Conservation (phyloP, 352 stramenopile genomes). For the Phytophthora lateralis region DNA sequence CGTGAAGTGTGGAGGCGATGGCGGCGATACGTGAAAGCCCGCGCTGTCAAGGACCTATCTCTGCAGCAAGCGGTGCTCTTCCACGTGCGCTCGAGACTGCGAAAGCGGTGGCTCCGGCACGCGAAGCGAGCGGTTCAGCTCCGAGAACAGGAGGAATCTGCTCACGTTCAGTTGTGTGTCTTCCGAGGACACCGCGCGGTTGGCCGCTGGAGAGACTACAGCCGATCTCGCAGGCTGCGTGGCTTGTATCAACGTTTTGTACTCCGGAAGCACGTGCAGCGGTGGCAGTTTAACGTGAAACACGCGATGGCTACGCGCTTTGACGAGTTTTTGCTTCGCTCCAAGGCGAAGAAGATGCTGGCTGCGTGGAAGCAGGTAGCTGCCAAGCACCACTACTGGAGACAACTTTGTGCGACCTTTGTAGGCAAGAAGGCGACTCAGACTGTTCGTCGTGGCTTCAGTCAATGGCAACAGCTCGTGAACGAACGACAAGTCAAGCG, state of each 20-base stretch:
- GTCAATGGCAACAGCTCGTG: constrained; percentile 29
- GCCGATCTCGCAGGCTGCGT: constrained; percentile 3
- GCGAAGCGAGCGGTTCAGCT: constrained; percentile 11
- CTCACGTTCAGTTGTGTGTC: constrained; percentile 10
- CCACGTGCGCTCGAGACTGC: constrained; percentile 24
- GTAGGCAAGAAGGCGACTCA: neutral
- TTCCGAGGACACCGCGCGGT: constrained; percentile 20
- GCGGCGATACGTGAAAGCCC: constrained; percentile 15
- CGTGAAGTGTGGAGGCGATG: constrained; percentile 31
- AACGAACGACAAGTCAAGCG: constrained; percentile 4
- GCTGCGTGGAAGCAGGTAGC: constrained; percentile 29
- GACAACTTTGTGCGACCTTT: constrained; percentile 26
- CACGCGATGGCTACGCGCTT: constrained; percentile 44
- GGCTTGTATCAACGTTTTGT: constrained; percentile 38
- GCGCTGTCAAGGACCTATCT: constrained; percentile 8
- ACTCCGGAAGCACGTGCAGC: constrained; percentile 39
- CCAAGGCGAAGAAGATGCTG: constrained; percentile 37
- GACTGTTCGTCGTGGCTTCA: constrained; percentile 20
- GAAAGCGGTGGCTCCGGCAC: constrained; percentile 27
- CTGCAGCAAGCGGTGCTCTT: constrained; percentile 18
- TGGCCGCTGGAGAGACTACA: constrained; percentile 31
- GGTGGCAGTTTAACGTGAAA: constrained; percentile 41
- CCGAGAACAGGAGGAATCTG: constrained; percentile 5
- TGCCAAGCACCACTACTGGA: constrained; percentile 29
- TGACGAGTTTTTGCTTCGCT: constrained; percentile 21